Evolutionary conservation across 768 basidiomycete genomes (phyloP).

Genomic region (Serendipita sp.): DNA sequence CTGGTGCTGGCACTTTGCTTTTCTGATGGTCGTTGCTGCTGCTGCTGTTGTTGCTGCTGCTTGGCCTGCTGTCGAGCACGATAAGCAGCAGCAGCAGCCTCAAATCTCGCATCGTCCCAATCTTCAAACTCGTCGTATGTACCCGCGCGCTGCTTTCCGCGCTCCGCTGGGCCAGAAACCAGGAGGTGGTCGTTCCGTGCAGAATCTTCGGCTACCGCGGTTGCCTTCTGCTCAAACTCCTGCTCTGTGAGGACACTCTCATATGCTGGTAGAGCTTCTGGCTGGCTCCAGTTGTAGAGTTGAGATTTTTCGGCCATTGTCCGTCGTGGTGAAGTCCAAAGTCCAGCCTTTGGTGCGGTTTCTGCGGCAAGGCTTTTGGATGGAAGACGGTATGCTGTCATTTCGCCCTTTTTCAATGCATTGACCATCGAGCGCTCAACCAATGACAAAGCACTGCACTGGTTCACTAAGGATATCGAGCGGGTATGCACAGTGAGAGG

Average conservation of each 20-base stretch:
- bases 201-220: background rate
- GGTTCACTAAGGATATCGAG: too few species aligned
- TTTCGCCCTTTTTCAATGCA: too few species aligned
- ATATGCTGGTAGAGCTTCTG: background rate
- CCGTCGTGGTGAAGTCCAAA: background rate
- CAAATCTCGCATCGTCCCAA: slow-evolving; percentile 5
- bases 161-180: background rate
- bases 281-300: background rate
- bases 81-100: slow-evolving; percentile 5
- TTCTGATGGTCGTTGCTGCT: background rate
- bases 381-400: too few species aligned
- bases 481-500: too few species aligned
- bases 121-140: background rate
- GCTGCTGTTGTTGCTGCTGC: background rate
- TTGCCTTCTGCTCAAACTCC: background rate
- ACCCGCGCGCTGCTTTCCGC: background rate
- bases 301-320: background rate
- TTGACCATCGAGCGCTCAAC: too few species aligned
- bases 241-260: background rate
- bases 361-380: too few species aligned
- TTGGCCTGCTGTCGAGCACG: background rate
- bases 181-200: background rate
- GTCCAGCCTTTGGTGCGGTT: too few species aligned
- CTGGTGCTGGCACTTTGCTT: background rate
- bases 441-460: too few species aligned